These are phyloP conservation scores for Polytolypa hystricis DNA, from an alignment of 2,329 filamentous ascomycete genomes.

Conservation along the genomic window DNA sequence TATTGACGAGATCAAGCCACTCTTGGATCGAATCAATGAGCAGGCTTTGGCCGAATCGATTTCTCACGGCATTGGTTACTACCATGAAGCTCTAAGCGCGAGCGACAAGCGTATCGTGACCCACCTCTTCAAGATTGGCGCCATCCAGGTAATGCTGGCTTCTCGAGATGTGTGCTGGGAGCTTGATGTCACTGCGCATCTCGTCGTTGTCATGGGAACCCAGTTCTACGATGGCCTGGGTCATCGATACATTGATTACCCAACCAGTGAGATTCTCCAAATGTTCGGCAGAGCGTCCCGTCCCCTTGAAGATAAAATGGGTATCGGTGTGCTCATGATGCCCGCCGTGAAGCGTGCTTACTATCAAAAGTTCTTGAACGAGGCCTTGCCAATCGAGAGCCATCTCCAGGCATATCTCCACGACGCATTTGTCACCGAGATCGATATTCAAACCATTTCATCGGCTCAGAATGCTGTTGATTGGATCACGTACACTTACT, in stretches of 20 bases:
- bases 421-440: slow-evolving; percentile 93
- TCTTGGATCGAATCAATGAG: slow-evolving; percentile 76
- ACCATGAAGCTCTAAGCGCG: slow-evolving; percentile 80
- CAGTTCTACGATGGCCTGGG: slow-evolving; percentile 95
- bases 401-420: slow-evolving; percentile 85
- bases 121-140: slow-evolving; percentile 79
- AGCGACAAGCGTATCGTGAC: slow-evolving; percentile 91
- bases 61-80: slow-evolving; percentile 91
- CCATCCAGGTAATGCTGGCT: slow-evolving; percentile 73
- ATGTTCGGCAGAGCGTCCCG: slow-evolving; percentile 94
- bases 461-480: slow-evolving; percentile 96
- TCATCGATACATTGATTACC: slow-evolving; percentile 94
- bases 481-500: slow-evolving; percentile 97
- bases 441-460: slow-evolving; percentile 89
- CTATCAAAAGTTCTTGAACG: slow-evolving; percentile 97
- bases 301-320: slow-evolving; percentile 64
- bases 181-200: slow-evolving; percentile 72
- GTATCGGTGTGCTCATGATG: slow-evolving; percentile 91
- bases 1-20: slow-evolving; percentile 65
- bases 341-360: slow-evolving; percentile 90
- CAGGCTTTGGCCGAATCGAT: slow-evolving; percentile 78
- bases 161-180: slow-evolving; percentile 95
- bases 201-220: slow-evolving; percentile 94
- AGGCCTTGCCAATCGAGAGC: slow-evolving; percentile 90
- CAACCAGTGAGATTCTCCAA: slow-evolving; percentile 83